These are phyloP conservation scores for Ogataea paraovalis DNA, from an alignment of 805 yeast species.

Conservation along the genomic window DNA sequence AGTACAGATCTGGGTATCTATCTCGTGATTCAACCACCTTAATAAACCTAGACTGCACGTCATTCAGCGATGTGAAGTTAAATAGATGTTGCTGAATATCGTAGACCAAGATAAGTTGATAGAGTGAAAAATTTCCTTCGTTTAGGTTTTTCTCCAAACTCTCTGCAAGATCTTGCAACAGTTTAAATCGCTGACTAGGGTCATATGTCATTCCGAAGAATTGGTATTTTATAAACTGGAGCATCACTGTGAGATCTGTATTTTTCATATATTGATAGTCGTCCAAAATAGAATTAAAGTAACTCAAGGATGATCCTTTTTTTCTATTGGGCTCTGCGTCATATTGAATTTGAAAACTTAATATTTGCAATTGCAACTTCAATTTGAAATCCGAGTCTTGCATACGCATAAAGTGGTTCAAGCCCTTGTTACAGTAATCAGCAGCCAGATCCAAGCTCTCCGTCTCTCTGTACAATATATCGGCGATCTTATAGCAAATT, in stretches of 20 bases:
- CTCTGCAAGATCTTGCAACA: slow-evolving; percentile 10
- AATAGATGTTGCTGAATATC: slow-evolving; percentile 31
- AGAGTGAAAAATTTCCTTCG: slow-evolving; percentile 13
- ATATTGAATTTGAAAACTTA: slow-evolving; percentile 37
- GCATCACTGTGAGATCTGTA: slow-evolving; percentile 24
- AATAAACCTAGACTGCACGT: slow-evolving; percentile 17
- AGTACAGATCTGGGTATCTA: background rate
- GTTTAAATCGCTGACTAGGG: slow-evolving; percentile 23
- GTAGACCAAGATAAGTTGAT: slow-evolving; percentile 25
- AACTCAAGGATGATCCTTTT: slow-evolving; percentile 28
- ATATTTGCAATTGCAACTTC: slow-evolving; percentile 32
- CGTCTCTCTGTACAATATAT: slow-evolving; percentile 39
- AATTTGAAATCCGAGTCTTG: slow-evolving; percentile 20
- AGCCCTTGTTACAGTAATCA: slow-evolving; percentile 29
- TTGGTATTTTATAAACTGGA: slow-evolving; percentile 31
- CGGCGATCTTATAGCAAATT: slow-evolving; percentile 35
- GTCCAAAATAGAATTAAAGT: slow-evolving; percentile 26
- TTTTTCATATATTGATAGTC: slow-evolving; percentile 17
- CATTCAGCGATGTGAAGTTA: slow-evolving; percentile 26
- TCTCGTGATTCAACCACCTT: slow-evolving; percentile 15
- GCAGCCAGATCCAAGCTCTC: slow-evolving; percentile 38
- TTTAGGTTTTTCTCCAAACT: slow-evolving; percentile 7
- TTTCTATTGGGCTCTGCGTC: slow-evolving; percentile 13
- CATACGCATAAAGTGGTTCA: slow-evolving; percentile 22
- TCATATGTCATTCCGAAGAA: slow-evolving; percentile 29